Base-by-base conservation (phyloP, 1,284 basidiomycete genomes). In the Ganoderma sinense region DNA sequence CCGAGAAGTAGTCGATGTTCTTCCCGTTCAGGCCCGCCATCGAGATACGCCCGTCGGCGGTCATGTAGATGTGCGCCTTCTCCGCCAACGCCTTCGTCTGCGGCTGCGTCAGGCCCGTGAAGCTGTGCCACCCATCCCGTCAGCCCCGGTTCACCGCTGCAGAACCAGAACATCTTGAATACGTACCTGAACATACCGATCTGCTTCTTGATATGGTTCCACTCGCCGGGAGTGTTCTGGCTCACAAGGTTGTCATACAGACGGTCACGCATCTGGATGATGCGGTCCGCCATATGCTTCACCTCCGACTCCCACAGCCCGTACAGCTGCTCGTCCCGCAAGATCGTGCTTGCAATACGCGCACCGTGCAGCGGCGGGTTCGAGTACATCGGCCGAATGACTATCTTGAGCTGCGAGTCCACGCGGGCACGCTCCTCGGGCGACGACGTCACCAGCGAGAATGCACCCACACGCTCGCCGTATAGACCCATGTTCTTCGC, bases 401-500 rank as follows among this genome's bases (percentile, higher is more conserved):
- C 86, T 77, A 99, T 98, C 88, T 98, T 98, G 79, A 97, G 83
- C 83, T 99, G 98, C 80, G 93, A 95, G 82, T 96, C 93, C 64
- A 97, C 91, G 64, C 96, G 91, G 62, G 92, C 94, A 81, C 93
- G 95, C 83, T 98, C 96, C 74, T 94, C 94, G 62, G 90, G 84
- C 74, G 88, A 89, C 69, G 83, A 81, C 59, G 90, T 90, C 64
- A 93, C 91, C 76, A 98, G 82, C 29, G 95, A 97, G 88, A 99
- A 96, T n/a, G 95, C 93, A 26, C 97, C 97, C 69, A 96, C 95
- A 79, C 97, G 95, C 84, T 98, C 97, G 74, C 97, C 98, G 82
- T 99, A 99, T 51, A 99, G 88, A 71, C 98, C 97, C 89, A 98
- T 97, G 87, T 99, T 99, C 89, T 99, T 99, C 66, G 98, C 98